phyloP scores from a whole-genome alignment of 495 filamentous ascomycete species.

The Aspergillus hancockii region DNA sequence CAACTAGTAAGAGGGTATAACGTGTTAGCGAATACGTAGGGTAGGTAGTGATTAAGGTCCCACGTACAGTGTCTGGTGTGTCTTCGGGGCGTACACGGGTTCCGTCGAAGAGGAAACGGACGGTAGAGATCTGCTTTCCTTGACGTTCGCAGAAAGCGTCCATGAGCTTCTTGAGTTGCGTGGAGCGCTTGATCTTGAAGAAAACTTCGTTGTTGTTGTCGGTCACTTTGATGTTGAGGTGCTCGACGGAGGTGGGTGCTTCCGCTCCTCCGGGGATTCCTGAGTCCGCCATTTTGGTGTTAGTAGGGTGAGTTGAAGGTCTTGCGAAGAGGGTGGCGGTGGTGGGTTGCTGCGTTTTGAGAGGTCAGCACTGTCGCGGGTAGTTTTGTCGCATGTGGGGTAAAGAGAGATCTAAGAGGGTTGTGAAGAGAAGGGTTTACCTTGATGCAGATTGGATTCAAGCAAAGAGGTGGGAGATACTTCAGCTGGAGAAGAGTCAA shows the following conservation, averaged over 20 bases:
- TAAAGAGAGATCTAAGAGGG: conserved; percentile 12
- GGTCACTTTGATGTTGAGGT: conserved; percentile 99
- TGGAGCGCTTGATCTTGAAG: conserved; percentile 99
- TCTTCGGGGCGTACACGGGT: conserved; percentile 85
- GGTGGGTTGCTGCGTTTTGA: not conserved
- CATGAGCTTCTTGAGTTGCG: conserved; percentile 96
- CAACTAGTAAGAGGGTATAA: conserved; percentile 56
- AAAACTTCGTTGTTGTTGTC: conserved; percentile 99
- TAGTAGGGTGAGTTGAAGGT: not conserved
- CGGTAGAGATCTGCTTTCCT: conserved; percentile 79
- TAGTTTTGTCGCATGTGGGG: conserved; percentile 14
- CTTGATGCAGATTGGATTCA: not conserved
- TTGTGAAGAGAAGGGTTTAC: not conserved
- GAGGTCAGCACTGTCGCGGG: conserved; percentile 14
- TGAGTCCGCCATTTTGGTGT: conserved; percentile 51
- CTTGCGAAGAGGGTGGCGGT: conserved; percentile 21
- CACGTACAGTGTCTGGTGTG: conserved; percentile 86
- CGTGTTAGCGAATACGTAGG: not conserved
- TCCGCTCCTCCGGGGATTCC: conserved; percentile 40
- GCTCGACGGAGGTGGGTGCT: conserved; percentile 67
- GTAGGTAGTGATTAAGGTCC: not conserved
- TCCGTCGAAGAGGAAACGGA: conserved; percentile 96
- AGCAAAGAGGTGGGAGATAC: not conserved
- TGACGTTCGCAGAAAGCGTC: conserved; percentile 97
- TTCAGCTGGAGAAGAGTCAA: conserved; percentile 16